Base-by-base conservation (phyloP, 2,329 filamentous ascomycete genomes). In the Aspergillus neotritici region DNA sequence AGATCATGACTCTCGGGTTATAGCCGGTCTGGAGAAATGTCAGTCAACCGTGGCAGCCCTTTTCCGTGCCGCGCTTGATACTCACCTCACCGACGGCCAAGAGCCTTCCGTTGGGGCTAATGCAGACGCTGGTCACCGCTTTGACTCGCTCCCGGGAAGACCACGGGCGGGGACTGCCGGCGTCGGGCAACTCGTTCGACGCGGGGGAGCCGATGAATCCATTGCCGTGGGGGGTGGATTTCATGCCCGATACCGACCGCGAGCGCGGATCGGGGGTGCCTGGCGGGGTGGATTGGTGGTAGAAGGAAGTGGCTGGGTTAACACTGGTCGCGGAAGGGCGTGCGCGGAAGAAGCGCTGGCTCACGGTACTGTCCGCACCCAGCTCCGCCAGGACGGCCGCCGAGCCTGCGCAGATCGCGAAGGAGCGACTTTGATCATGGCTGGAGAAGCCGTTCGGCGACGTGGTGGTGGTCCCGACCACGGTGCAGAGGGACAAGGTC, bases 71-170 rank as follows among this genome's bases (percentile, higher is more conserved):
- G 7, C 21, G 21, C 21, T 25, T 9, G 21, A 25, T 34, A 59
- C 72, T 56, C 63, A 79, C 79, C 71, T 98, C 93, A 57, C 93
- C 93, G 3, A 97, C 86, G 7, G 91, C 93, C 40, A 98, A 74
- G 61, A 86, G 94, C 55, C 80, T 85, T 28, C 87, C 90, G 67
- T 96, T 89, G 1, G 83, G 81, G 61, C 89, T 96, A 52, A 98
- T 77, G 15, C 88, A 84, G 17, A 98, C 78, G 59, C 90, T 94
- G 4, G 90, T 95, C 2, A 90, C 88, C 13, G 93, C 87, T 69
- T 97, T 97, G 62, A 97, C 90, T 53, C 89, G 82, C 65, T 97
- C 93, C 52, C 87, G 82, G 43, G 87, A 93, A 1, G 87, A 89
- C 84, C 87, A 91, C 10, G 84, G 87, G 63, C 83, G 87, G 40